Base-by-base conservation (phyloP, 2,329 filamentous ascomycete genomes). In the Incumbomyces lentus region DNA sequence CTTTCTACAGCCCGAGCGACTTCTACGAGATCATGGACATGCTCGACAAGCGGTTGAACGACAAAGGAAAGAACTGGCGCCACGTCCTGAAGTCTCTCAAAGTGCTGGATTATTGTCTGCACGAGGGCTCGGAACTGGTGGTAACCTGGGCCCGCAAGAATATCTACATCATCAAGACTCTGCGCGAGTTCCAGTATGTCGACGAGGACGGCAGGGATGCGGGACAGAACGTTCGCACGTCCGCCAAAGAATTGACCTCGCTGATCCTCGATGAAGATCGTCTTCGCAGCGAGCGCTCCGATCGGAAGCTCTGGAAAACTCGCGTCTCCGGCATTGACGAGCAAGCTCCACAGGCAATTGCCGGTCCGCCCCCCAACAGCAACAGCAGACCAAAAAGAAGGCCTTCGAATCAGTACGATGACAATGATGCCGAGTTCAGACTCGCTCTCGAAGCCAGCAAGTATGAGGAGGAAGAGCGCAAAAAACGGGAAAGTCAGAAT, bases 1-100 rank as follows among this genome's bases (percentile, higher is more conserved):
- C 46, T 17, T 12, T 41, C 4, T 48, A 33, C 39, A 94, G 90
- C 62, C 89, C 88, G 31, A 90, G 84, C 67, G 92, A 96, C 65
- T 98, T 98, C 71, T 95, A 95, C 71, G 90, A 98, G 65, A 95
- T 98, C 60, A 95, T 98, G 83, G 92, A 98, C 66, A 98, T 98
- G 87, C 75, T 98, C 56, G 92, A 98, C 69, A 96, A 96, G 73
- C 84, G 92, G 57, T 72, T 98, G 61, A 98, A 98, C 60, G 92
- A 98, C 68, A 96, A 98, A 68, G 92, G 92, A 62, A 98, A 96
- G 75, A 98, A 98, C 65, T 98, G 92, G 92, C 82, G 92, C 59
- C 92, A 98, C 64, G 92, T 98, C 11, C 72, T 98, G 50, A 98
- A 98, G 69, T 93, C 92, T 35, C 74, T 98, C 57, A 98, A 98